Evolutionary conservation across 257 asterid genomes (phyloP).

Genomic region (Solanum lycopersicoides): DNA sequence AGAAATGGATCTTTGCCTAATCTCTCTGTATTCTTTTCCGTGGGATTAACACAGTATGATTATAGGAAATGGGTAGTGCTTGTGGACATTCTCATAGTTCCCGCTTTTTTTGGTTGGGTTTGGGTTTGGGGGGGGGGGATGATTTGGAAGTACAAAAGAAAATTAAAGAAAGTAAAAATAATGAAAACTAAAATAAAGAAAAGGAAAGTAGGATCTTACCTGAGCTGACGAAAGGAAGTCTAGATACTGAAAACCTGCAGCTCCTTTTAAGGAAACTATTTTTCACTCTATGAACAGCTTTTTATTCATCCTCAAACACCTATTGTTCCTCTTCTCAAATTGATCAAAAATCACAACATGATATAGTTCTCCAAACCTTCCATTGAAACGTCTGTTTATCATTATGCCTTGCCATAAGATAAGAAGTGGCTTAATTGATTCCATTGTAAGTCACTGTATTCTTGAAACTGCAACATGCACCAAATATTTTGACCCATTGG

Average conservation of each 20-base stretch:
- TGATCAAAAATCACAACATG: neutral
- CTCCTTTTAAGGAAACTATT: neutral
- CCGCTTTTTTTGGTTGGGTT: neutral
- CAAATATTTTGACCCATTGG: neutral
- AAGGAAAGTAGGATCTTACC: neutral
- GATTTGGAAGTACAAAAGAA: neutral
- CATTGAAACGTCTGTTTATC: neutral
- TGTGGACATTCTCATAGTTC: neutral
- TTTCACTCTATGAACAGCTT: neutral
- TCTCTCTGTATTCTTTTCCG: neutral
- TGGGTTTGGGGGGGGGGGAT: neutral
- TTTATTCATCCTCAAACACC: neutral
- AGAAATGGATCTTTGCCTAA: neutral
- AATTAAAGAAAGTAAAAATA: neutral
- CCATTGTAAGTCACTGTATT: neutral
- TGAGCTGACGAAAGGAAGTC: neutral
- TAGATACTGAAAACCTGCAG: neutral
- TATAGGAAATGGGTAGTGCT: neutral
- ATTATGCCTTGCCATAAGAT: neutral
- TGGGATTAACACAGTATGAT: neutral
- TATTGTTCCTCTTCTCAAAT: neutral
- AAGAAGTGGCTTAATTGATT: neutral
- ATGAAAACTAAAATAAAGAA: neutral
- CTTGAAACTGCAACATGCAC: neutral
- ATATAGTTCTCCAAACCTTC: neutral